Percentiles rank a stretch among this genome's conserved stretches.
Evolutionary conservation across 495 filamentous ascomycete genomes (phyloP).

Genomic region (Aspergillus biplanus): DNA sequence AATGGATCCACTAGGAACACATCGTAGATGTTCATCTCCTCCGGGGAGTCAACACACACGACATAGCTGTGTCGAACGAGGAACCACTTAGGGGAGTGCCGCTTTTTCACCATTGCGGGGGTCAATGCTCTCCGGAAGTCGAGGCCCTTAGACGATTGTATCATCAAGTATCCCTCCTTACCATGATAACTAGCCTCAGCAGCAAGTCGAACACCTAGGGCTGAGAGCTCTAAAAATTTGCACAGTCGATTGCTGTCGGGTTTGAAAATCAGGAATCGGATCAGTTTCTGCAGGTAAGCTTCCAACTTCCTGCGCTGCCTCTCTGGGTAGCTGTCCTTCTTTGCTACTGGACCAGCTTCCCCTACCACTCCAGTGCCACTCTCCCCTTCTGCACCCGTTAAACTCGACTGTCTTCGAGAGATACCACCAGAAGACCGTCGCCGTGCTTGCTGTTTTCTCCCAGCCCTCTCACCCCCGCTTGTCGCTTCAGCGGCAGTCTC

Average conservation of each 20-base stretch:
- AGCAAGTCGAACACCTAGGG: conserved; percentile 90
- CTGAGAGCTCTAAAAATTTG: conserved; percentile 94
- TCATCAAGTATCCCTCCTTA: conserved; percentile 93
- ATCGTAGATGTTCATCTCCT: conserved; percentile 99
- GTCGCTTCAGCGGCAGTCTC: conserved; percentile 59
- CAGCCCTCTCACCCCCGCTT: conserved; percentile 59
- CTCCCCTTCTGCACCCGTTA: conserved; percentile 50
- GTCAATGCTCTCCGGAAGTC: conserved; percentile 84
- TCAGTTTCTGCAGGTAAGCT: conserved; percentile 91
- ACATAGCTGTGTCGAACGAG: conserved; percentile 96
- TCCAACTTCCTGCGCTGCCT: conserved; percentile 86
- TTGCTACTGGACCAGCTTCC: conserved; percentile 43
- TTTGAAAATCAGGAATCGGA: conserved; percentile 91
- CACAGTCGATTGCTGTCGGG: conserved; percentile 94
- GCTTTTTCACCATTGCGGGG: conserved; percentile 71
- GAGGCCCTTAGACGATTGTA: conserved; percentile 87
- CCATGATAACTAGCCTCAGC: conserved; percentile 97
- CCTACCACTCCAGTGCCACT: conserved; percentile 35
- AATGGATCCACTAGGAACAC: conserved; percentile 90
- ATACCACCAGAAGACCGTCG: conserved; percentile 63
- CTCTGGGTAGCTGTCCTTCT: conserved; percentile 61
- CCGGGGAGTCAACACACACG: conserved; percentile 95
- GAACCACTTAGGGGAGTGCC: conserved; percentile 96
- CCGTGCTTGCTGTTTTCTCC: conserved; percentile 45
- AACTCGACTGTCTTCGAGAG: conserved; percentile 60